Conservation (phyloP, 148 eudicot species). For the Rhododendron ovatum region DNA sequence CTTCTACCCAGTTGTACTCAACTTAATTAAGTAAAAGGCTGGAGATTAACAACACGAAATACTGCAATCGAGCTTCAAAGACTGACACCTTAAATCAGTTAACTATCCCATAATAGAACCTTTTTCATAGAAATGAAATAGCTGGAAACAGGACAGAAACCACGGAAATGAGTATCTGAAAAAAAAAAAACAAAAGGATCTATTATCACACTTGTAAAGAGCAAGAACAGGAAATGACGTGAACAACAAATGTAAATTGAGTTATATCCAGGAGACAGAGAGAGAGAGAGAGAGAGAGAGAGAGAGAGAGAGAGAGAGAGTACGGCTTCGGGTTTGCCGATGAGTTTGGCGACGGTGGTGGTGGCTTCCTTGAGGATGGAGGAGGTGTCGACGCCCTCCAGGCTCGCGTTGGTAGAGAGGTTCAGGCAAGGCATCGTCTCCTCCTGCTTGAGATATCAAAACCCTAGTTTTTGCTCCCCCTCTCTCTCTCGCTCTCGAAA, state of each 20-base stretch:
- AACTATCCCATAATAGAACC: neutral
- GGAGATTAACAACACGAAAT: neutral
- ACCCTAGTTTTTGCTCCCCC: neutral
- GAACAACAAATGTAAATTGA: neutral
- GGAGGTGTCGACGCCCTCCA: slow-evolving; percentile 83
- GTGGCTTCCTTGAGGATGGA: slow-evolving; percentile 79
- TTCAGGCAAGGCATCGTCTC: slow-evolving; percentile 81
- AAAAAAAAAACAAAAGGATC: neutral
- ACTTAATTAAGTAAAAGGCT: neutral
- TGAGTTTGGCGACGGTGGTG: slow-evolving; percentile 60
- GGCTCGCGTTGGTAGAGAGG: slow-evolving; percentile 75
- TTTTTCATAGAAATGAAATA: neutral
- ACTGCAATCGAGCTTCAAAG: neutral
- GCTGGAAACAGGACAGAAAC: neutral
- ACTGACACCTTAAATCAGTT: neutral
- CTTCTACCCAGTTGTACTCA: neutral
- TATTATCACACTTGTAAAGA: neutral
- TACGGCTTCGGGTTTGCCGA: slow-evolving; percentile 82
- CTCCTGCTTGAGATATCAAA: neutral
- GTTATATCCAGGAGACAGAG: neutral
- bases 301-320: neutral
- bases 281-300: neutral
- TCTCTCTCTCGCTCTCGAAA: neutral
- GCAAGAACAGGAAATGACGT: neutral
- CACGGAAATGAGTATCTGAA: neutral